Percentiles rank a stretch among this genome's conserved stretches.
phyloP scores from a whole-genome alignment of 2,329 filamentous ascomycete species.

The Stenocarpella maydis region DNA sequence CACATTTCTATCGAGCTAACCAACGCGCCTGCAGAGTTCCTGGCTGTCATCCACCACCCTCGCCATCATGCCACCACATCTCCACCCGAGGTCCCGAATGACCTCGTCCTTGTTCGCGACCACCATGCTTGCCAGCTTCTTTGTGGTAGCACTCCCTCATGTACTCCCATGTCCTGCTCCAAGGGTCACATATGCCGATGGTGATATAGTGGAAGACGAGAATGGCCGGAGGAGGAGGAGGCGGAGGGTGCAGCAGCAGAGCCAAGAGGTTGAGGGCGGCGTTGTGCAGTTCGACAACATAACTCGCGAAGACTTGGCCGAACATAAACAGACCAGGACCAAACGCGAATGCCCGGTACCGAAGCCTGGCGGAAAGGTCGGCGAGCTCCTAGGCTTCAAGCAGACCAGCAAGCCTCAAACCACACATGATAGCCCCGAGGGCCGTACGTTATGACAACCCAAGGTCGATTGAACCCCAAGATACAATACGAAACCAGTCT shows the following conservation, averaged over 20 bases:
- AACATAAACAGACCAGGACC: slow-evolving; percentile 49
- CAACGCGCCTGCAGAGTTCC: neutral
- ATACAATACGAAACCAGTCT: slow-evolving; percentile 5
- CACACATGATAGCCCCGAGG: neutral
- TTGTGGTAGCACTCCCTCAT: slow-evolving; percentile 91
- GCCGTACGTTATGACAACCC: neutral
- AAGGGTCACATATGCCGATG: slow-evolving; percentile 77
- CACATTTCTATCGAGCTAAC: neutral
- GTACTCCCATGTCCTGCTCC: slow-evolving; percentile 90
- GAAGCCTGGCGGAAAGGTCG: slow-evolving; percentile 76
- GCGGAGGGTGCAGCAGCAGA: slow-evolving; percentile 46
- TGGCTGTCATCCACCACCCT: neutral
- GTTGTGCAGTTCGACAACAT: slow-evolving; percentile 56
- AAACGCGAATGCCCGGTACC: slow-evolving; percentile 89
- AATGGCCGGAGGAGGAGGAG: slow-evolving; percentile 55
- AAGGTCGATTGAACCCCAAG: neutral
- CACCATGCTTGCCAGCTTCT: slow-evolving; percentile 88
- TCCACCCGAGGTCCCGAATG: slow-evolving; percentile 92
- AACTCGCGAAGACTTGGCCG: slow-evolving; percentile 52
- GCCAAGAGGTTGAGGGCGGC: slow-evolving; percentile 34
- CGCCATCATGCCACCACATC: slow-evolving; percentile 78
- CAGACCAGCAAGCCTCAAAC: slow-evolving; percentile 40
- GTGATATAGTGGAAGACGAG: slow-evolving; percentile 56
- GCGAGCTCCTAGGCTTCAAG: slow-evolving; percentile 69
- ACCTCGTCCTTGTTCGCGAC: slow-evolving; percentile 94